Conservation (phyloP, 768 basidiomycete species). For the Trametes sanguinea region DNA sequence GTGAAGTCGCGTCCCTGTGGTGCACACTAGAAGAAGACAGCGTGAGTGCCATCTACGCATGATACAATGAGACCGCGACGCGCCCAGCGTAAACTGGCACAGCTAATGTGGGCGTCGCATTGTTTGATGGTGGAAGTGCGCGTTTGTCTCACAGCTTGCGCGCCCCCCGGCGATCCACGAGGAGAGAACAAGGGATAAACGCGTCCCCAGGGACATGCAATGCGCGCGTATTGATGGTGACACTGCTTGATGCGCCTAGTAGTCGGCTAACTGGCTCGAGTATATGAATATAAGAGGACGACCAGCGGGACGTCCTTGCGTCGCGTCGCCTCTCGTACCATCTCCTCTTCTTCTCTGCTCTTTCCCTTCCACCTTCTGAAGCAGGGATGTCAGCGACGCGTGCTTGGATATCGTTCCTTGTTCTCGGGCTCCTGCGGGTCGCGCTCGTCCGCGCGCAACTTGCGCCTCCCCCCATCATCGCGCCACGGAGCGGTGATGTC, state of each 20-base stretch:
- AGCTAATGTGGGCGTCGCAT: no score
- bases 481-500: neutral
- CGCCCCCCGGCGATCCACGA: no score
- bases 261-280: neutral
- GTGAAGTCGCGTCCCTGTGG: no score
- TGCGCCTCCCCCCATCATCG: constrained; percentile 1
- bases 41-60: no score
- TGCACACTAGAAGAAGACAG: no score
- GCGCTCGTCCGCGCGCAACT: neutral
- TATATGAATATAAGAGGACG: neutral
- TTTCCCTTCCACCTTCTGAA: no score
- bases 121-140: no score
- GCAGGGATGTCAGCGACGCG: neutral
- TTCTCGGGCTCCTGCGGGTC: neutral
- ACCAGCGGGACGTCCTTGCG: neutral
- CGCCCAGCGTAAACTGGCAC: no score
- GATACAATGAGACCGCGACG: no score
- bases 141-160: no score
- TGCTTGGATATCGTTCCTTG: neutral
- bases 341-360: neutral
- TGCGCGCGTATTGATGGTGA: neutral
- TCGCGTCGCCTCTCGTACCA: neutral
- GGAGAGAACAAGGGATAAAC: neutral
- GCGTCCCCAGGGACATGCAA: neutral
- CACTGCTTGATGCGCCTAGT: neutral